Conservation (phyloP, 768 basidiomycete genomes). For the Sistotremastrum niveocremeum region DNA sequence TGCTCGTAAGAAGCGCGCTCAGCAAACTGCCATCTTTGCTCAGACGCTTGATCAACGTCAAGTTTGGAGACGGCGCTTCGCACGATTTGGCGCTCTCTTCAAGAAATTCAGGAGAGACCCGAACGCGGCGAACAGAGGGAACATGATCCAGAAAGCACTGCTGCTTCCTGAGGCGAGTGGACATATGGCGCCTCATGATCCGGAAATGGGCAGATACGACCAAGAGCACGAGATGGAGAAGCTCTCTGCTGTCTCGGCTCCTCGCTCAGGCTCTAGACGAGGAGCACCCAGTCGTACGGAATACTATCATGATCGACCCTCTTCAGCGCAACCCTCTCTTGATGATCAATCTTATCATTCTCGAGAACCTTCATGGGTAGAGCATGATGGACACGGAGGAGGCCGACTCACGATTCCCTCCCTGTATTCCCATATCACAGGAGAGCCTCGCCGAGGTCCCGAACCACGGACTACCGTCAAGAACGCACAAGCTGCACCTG, state of each 20-base stretch:
- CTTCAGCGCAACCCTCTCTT: slow-evolving; percentile 4
- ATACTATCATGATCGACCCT: slow-evolving; percentile 11
- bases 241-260: slow-evolving; percentile 31
- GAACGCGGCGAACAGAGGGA: slow-evolving; percentile 11
- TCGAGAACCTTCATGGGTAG: background rate
- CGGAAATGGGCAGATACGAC: slow-evolving; percentile 36
- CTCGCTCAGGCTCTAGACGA: slow-evolving; percentile 23
- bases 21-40: slow-evolving; percentile 49
- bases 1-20: slow-evolving; percentile 52
- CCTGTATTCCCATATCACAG: slow-evolving; percentile 59
- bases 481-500: slow-evolving; percentile 10
- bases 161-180: slow-evolving; percentile 20
- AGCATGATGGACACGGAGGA: slow-evolving; percentile 14
- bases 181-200: slow-evolving; percentile 36
- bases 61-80: slow-evolving; percentile 44
- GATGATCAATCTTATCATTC: background rate
- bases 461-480: slow-evolving; percentile 66
- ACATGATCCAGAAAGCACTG: slow-evolving; percentile 10
- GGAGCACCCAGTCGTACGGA: slow-evolving; percentile 27
- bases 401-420: slow-evolving; percentile 32
- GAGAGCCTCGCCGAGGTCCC: slow-evolving; percentile 42
- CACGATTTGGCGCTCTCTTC: slow-evolving; percentile 45
- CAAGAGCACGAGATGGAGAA: slow-evolving; percentile 26
- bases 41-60: slow-evolving; percentile 36
- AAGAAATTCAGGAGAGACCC: slow-evolving; percentile 26